Percentiles rank a stretch among this genome's conserved stretches.
These are phyloP conservation scores for Clohesyomyces aquaticus DNA, from an alignment of 495 filamentous ascomycete species.

Conservation along the genomic window DNA sequence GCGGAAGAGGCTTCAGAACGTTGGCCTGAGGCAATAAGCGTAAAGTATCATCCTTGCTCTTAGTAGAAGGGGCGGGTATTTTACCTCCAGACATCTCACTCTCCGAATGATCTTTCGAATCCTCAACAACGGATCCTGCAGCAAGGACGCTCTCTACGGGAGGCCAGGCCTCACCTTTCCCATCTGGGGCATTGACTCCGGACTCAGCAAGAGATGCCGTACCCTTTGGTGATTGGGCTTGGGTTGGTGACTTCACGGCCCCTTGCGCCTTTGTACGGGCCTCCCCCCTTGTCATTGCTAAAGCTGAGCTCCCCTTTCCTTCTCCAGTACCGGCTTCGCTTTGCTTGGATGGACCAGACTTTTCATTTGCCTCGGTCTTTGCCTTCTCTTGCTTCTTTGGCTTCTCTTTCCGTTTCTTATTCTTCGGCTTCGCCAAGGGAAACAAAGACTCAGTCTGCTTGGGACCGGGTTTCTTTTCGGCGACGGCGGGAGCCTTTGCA, in stretches of 20 bases:
- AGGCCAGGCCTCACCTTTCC: neutral
- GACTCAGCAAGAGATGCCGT: neutral
- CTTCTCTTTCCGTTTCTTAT: constrained; percentile 25
- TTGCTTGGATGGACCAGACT: neutral
- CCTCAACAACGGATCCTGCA: neutral
- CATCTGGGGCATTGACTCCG: neutral
- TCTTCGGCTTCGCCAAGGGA: constrained; percentile 25
- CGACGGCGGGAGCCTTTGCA: neutral
- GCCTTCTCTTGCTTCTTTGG: constrained; percentile 33
- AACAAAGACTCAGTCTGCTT: constrained; percentile 34
- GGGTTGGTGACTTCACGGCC: neutral
- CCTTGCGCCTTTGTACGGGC: neutral
- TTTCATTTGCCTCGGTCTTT: constrained; percentile 12
- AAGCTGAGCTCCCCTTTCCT: neutral
- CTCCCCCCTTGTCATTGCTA: neutral
- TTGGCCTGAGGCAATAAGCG: neutral
- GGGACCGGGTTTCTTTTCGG: constrained; percentile 19
- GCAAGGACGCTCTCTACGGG: neutral
- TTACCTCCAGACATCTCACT: neutral
- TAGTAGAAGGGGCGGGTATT: neutral
- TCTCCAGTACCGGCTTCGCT: neutral
- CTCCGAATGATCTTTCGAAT: no score
- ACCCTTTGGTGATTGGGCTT: neutral
- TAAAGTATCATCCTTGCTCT: constrained; percentile 1
- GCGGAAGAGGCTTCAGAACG: neutral